Conservation (phyloP, 441 rosid species). For the Lepidium campestre region DNA sequence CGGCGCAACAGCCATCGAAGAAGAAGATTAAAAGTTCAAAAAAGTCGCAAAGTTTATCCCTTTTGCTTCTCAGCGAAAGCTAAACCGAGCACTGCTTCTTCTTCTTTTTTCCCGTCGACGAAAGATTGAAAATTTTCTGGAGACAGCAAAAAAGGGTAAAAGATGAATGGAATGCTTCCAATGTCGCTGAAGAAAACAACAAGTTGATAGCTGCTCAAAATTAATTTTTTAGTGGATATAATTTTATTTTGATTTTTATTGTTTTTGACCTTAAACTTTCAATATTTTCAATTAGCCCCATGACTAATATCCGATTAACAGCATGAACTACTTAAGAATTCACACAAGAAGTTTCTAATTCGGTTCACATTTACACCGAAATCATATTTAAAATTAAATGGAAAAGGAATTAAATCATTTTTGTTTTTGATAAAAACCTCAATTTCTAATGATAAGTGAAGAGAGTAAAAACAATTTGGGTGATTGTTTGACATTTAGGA, state of each 20-base stretch:
- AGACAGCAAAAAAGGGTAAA: neutral
- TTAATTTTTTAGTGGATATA: neutral
- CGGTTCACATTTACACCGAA: neutral
- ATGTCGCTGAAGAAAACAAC: slow-evolving; percentile 17
- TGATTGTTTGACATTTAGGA: neutral
- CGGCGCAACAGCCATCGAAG: slow-evolving; percentile 31
- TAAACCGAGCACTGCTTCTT: neutral
- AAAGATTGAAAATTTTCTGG: neutral
- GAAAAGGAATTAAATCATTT: no score
- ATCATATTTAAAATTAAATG: neutral
- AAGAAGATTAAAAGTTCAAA: neutral
- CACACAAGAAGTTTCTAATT: neutral
- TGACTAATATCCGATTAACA: neutral
- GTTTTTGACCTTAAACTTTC: neutral
- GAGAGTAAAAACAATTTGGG: neutral
- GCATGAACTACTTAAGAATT: neutral
- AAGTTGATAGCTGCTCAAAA: slow-evolving; percentile 18
- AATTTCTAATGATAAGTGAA: neutral
- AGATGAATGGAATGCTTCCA: slow-evolving; percentile 5
- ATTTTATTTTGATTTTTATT: neutral
- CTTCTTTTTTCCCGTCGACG: neutral
- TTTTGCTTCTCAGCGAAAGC: neutral
- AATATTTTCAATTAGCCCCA: neutral
- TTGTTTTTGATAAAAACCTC: neutral
- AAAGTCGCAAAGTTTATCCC: neutral